Percentiles rank a stretch among this genome's conserved stretches.
Evolutionary conservation across 805 yeast species (phyloP).

Genomic region (Nakazawaea wickerhamii): DNA sequence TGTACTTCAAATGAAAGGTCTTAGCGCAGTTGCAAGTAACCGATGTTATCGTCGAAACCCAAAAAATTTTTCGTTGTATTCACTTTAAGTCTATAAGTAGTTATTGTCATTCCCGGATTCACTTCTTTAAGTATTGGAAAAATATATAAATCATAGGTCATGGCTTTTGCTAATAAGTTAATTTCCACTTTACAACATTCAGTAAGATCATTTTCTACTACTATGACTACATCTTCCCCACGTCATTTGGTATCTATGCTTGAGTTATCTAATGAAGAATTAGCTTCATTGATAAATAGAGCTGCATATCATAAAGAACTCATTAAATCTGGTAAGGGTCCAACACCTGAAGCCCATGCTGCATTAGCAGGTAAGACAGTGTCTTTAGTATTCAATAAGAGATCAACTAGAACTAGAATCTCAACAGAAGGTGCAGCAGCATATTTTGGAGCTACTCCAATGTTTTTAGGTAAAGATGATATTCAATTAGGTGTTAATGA

Average conservation of each 20-base stretch:
- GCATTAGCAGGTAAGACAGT: constrained; percentile 75
- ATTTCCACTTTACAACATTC: constrained; percentile 3
- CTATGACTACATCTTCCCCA: constrained; percentile 18
- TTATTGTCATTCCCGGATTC: background rate
- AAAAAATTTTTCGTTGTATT: constrained; percentile 1
- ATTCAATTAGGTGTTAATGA: constrained; percentile 96
- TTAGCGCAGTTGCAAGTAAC: background rate
- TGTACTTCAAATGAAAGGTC: background rate
- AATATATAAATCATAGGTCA: background rate
- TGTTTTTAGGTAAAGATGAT: constrained; percentile 95
- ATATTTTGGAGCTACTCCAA: constrained; percentile 91
- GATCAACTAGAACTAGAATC: constrained; percentile 93
- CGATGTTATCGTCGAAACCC: background rate
- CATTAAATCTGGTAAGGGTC: constrained; percentile 48
- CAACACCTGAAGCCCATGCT: constrained; percentile 32
- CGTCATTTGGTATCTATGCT: constrained; percentile 82
- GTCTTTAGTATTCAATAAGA: constrained; percentile 79
- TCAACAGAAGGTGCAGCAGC: constrained; percentile 93
- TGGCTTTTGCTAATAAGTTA: background rate
- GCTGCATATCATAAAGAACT: constrained; percentile 64
- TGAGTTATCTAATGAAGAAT: constrained; percentile 70
- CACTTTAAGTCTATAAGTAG: background rate
- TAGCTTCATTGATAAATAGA: constrained; percentile 61
- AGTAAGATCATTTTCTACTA: constrained; percentile 22
- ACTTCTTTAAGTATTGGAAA: background rate